phyloP scores from a whole-genome alignment of 2,329 filamentous ascomycete species.

The Akanthomyces uredinophilus region DNA sequence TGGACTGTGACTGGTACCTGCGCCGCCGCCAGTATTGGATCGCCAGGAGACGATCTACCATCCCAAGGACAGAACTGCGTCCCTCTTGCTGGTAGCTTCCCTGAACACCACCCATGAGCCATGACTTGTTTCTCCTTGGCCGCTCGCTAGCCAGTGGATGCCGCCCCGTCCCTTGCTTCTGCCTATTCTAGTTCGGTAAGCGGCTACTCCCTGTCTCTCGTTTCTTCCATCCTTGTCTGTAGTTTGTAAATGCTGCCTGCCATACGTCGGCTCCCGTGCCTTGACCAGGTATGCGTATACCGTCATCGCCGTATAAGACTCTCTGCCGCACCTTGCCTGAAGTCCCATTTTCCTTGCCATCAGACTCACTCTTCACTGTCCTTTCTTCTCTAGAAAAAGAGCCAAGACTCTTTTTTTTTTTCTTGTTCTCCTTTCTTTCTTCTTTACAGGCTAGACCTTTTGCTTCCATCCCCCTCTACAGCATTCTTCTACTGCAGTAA shows the following conservation, averaged over 20 bases:
- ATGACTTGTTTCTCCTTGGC: slow-evolving; percentile 24
- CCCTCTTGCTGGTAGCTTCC: background rate
- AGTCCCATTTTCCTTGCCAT: slow-evolving; percentile 5
- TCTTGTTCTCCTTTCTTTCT: slow-evolving; percentile 17
- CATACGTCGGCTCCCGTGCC: slow-evolving; percentile 3
- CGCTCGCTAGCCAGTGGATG: background rate
- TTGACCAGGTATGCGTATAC: slow-evolving; percentile 9
- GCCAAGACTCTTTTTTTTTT: background rate
- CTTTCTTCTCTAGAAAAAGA: slow-evolving; percentile 8
- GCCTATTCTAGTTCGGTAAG: slow-evolving; percentile 25
- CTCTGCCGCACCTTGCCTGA: slow-evolving; percentile 1
- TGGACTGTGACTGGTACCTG: slow-evolving; percentile 1
- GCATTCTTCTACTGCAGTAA: slow-evolving; percentile 11
- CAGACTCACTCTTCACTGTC: slow-evolving; percentile 13
- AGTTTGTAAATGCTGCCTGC: background rate
- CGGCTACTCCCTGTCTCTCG: slow-evolving; percentile 22
- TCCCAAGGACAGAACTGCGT: background rate
- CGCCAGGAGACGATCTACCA: background rate
- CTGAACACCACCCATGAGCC: background rate
- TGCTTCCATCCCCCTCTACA: slow-evolving; percentile 24
- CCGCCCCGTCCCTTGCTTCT: slow-evolving; percentile 6
- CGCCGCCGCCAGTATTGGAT: slow-evolving; percentile 8
- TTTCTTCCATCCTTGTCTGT: slow-evolving; percentile 19
- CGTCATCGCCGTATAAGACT: slow-evolving; percentile 14
- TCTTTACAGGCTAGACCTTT: slow-evolving; percentile 34